Base-by-base conservation (phyloP, 2,329 filamentous ascomycete species). In the Basipetospora chlamydospora region DNA sequence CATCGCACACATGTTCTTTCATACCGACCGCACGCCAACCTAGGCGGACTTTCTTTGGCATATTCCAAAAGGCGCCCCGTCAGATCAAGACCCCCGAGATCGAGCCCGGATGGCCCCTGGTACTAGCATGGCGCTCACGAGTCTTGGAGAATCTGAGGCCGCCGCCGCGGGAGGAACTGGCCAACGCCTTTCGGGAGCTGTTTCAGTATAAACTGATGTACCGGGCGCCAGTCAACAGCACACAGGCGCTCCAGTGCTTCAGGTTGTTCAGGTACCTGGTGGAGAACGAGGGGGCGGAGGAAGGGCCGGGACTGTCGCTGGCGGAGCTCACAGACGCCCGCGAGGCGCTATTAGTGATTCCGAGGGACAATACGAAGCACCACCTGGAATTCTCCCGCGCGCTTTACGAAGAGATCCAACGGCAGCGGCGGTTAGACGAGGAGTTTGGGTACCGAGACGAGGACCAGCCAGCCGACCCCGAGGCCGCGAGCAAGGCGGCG, bases 51-150 rank as follows among this genome's bases (percentile, higher is more conserved):
- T 74, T 87, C 40, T 66, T 86, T 47, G 66, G 67, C 18, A 59
- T 85, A 32, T 70, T 81, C 45, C 52, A 64, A 43, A 73, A 75
- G 46, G 59, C 72, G 3, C 67, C 73, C 13, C 65, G 72, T 40
- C 60, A 69, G 39, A 56, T 76, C 29, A 77, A 74, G 52, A 64
- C 73, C 16, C 64, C 76, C 35, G 67, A 76, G 46, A 61, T 77
- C 41, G 80, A 76, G 48, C 80, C 73, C 1, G 86, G 85, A 37
- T 71, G 86, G 48, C 73, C 75, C 44, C 70, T 68, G 12, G 72
- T 94, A 59, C 69, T 81, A 47, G 70, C 81, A 40, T 70, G 84
- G 53, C 63, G 70, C 36, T 71, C 72, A 45, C 70, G 73, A 41
- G 60, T 77, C 45, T 64, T 70, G 35, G 68, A 81, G 39, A 66